phyloP scores from a whole-genome alignment of 352 stramenopile species.

The Plasmopara viticola region DNA sequence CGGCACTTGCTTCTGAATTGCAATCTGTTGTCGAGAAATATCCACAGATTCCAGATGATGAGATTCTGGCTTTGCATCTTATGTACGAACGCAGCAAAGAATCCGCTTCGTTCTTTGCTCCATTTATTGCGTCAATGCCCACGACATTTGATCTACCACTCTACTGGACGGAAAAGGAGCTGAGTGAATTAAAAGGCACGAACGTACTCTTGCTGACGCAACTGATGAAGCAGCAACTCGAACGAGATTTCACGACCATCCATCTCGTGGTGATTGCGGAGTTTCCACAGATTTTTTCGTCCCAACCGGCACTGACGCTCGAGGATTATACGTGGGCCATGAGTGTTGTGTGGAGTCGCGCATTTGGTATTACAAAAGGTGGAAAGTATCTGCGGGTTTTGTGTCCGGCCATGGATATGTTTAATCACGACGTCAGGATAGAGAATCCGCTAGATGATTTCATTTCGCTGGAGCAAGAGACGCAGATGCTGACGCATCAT shows the following conservation, averaged over 20 bases:
- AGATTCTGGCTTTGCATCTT: conserved; percentile 50
- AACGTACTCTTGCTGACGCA: conserved; percentile 53
- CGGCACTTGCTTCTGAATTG: conserved; percentile 37
- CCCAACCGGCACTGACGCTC: conserved; percentile 24
- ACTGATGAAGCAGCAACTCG: conserved; percentile 57
- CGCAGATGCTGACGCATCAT: conserved; percentile 38
- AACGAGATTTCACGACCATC: conserved; percentile 52
- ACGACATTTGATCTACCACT: conserved; percentile 50
- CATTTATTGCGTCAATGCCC: conserved; percentile 50
- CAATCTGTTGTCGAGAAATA: conserved; percentile 31
- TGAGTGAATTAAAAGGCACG: conserved; percentile 40
- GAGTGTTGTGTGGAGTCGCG: conserved; percentile 69
- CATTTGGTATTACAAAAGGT: conserved; percentile 46
- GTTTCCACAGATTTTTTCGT: conserved; percentile 40
- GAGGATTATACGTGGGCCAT: conserved; percentile 72
- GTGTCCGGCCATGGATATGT: conserved; percentile 70
- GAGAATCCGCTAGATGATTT: conserved; percentile 44
- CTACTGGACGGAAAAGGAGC: conserved; percentile 43
- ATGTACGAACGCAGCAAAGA: conserved; percentile 55
- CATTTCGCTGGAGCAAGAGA: conserved; percentile 40
- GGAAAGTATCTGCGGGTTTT: conserved; percentile 44
- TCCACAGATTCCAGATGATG: conserved; percentile 34
- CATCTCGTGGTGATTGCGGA: conserved; percentile 38
- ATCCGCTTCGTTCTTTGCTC: conserved; percentile 37
- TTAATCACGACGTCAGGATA: conserved; percentile 60